phyloP scores from a whole-genome alignment of 768 basidiomycete species.

The Hemileccinum rubropunctum region DNA sequence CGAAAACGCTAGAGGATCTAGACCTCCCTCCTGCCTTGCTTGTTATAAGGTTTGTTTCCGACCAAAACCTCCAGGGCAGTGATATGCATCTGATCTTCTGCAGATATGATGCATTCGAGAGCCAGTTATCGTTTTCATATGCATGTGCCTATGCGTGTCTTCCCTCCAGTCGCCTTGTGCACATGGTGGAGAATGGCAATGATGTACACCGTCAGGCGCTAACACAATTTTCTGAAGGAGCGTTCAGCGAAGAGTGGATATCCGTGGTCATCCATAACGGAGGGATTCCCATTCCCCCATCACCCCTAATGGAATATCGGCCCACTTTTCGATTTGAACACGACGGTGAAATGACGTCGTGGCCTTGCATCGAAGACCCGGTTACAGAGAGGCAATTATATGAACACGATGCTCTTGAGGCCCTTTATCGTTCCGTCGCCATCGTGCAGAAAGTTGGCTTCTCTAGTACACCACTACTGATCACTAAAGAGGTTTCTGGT shows the following conservation, averaged over 20 bases:
- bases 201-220: conserved; percentile 53
- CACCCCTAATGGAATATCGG: conserved; percentile 36
- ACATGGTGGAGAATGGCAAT: conserved; percentile 62
- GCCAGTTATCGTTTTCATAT: conserved; percentile 58
- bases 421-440: conserved; percentile 52
- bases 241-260: conserved; percentile 50
- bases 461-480: conserved; percentile 17
- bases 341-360: conserved; percentile 28
- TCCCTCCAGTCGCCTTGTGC: conserved; percentile 51
- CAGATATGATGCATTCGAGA: conserved; percentile 49
- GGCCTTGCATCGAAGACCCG: conserved; percentile 54
- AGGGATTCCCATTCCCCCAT: conserved; percentile 42
- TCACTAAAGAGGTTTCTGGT: conserved; percentile 22
- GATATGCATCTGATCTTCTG: conserved; percentile 6
- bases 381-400: conserved; percentile 59
- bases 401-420: conserved; percentile 53
- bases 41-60: conserved; percentile 54
- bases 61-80: neutral
- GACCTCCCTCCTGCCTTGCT: conserved; percentile 55
- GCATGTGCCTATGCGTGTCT: conserved; percentile 47
- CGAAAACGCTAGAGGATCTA: conserved; percentile 57
- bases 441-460: conserved; percentile 10
- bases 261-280: conserved; percentile 38
- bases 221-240: conserved; percentile 39
- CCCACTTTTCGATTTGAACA: conserved; percentile 49